Evolutionary conservation across 768 basidiomycete species (phyloP).

Genomic region (Termitomyces eurrhizus): DNA sequence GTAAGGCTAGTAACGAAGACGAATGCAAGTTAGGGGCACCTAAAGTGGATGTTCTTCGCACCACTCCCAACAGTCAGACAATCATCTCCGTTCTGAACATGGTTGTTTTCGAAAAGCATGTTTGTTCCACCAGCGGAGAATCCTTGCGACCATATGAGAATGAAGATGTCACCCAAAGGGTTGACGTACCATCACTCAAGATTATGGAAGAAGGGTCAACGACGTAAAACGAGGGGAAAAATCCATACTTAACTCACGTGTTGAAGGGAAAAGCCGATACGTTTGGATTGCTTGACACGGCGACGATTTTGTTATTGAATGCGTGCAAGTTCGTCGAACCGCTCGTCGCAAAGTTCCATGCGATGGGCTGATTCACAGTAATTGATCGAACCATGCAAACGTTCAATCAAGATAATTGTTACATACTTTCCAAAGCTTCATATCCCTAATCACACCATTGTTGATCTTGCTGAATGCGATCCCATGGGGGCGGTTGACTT

Average conservation of each 20-base stretch:
- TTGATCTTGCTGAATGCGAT: conserved; percentile 50
- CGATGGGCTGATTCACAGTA: conserved; percentile 40
- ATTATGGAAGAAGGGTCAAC: background rate
- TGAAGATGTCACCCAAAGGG: background rate
- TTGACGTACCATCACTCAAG: conserved; percentile 32
- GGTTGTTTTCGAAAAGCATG: conserved; percentile 55
- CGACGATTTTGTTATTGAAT: conserved; percentile 53
- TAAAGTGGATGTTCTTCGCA: conserved; percentile 50
- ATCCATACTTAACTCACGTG: conserved; percentile 36
- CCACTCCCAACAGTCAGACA: conserved; percentile 57
- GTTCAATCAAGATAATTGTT: background rate
- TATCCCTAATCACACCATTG: conserved; percentile 50
- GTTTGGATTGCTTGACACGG: conserved; percentile 38
- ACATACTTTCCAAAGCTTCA: conserved; percentile 52
- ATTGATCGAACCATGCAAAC: background rate
- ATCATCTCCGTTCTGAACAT: conserved; percentile 58
- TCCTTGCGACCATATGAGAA: conserved; percentile 20
- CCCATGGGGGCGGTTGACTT: conserved; percentile 52
- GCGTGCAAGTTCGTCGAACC: conserved; percentile 45
- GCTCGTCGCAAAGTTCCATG: conserved; percentile 55
- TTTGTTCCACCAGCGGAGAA: conserved; percentile 56
- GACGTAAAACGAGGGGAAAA: background rate
- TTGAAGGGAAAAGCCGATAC: conserved; percentile 56
- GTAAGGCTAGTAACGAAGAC: background rate
- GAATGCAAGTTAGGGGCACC: conserved; percentile 19